Base-by-base conservation (phyloP, 768 basidiomycete species). In the Kwoniella shandongensis region DNA sequence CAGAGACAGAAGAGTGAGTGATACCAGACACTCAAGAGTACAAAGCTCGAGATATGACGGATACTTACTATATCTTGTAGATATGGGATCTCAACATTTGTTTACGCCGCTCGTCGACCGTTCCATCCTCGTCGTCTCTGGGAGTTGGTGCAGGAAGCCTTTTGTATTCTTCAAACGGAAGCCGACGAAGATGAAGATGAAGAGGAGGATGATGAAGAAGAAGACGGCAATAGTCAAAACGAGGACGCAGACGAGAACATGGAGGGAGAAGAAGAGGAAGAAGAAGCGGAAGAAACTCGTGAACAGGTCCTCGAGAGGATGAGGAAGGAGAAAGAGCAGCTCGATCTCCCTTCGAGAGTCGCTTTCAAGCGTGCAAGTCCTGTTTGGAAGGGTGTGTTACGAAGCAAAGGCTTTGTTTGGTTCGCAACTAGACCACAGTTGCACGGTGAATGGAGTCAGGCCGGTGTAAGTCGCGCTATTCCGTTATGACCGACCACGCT, bases 361-460 rank as follows among this genome's bases (percentile, higher is more conserved):
- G 62, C 63, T 1, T 57, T 59, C 42, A 77, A 76, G 56, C 56
- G 65, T 11, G 70, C 59, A 0, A 61, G 57, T 5, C 66, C 69
- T 0, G 51, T 65, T 1, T 76, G 72, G 63, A 68, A 62, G n/a
- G 66, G 69, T 2, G 61, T 77, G 0, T 62, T 76, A 10, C 65
- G 76, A 17, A 69, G 66, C 5, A 75, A 76, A 56, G 76, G 77
- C 10, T 78, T 76, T 62, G 54, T 67, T 29, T 77, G 77, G 77
- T 45, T 77, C n/a, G 76, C 76, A 1, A 72, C 73, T 0, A 56
- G 77, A 4, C 74, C 74, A 0, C 39, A 49, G 7, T 48, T 74
- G 39, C 60, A 57, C 15, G 77, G 77, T 18, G 77, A 77, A 45
- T 75, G 76, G 76, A 64, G 59, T 1, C 76, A 78, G 49, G 73